phyloP scores from a whole-genome alignment of 306 rosid species.

The Clitoria ternatea region DNA sequence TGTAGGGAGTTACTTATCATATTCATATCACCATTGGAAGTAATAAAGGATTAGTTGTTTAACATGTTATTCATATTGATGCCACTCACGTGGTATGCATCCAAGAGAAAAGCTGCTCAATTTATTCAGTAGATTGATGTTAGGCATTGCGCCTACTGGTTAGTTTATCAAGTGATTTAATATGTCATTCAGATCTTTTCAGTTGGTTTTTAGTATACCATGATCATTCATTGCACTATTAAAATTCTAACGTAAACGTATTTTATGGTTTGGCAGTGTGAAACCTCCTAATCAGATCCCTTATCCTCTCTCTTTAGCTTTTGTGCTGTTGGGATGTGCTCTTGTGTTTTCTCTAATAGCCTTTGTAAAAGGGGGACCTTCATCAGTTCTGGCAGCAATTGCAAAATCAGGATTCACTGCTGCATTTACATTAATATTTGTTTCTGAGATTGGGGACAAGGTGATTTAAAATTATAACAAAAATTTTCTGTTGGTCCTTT shows the following conservation, averaged over 20 bases:
- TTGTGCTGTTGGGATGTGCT: slow-evolving; percentile 75
- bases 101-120: not conserved
- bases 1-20: no score
- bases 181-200: slow-evolving; percentile 4
- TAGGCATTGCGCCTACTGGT: not conserved
- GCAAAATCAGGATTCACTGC: slow-evolving; percentile 97
- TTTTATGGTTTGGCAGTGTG: slow-evolving; percentile 58
- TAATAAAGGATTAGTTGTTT: not conserved
- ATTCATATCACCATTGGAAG: not conserved
- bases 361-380: slow-evolving; percentile 82
- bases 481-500: not conserved
- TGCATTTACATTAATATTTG: slow-evolving; percentile 87
- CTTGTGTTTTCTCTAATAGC: slow-evolving; percentile 76
- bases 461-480: slow-evolving; percentile 32
- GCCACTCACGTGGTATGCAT: not conserved
- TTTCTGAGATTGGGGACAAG: slow-evolving; percentile 99
- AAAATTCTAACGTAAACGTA: slow-evolving; percentile 25
- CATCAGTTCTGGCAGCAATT: slow-evolving; percentile 66
- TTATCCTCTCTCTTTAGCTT: slow-evolving; percentile 64
- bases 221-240: not conserved
- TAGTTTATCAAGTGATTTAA: slow-evolving; percentile 9
- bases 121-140: slow-evolving; percentile 1
- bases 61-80: no score
- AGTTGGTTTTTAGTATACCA: not conserved
- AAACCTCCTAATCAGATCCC: slow-evolving; percentile 63